phyloP scores from a whole-genome alignment of 805 yeast genomes.

The Yamadazyma scolyti region DNA sequence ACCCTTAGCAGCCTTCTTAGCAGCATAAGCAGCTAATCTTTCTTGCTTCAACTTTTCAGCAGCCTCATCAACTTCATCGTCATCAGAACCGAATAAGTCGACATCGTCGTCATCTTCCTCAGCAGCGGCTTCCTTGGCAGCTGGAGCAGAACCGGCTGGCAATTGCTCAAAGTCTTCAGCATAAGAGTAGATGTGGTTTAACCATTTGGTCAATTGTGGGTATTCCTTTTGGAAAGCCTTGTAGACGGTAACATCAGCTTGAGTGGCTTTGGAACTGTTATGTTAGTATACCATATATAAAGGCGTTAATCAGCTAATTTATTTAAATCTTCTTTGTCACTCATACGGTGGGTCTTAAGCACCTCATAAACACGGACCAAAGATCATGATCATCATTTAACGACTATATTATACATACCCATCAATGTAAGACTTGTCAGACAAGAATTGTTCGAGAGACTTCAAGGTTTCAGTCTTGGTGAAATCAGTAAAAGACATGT shows the following conservation, averaged over 20 bases:
- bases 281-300: conserved; percentile 19
- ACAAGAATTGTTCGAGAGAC: conserved; percentile 79
- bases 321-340: conserved; percentile 57
- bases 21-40: conserved; percentile 97
- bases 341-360: conserved; percentile 95
- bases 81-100: conserved; percentile 90
- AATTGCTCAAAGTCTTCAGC: conserved; percentile 76
- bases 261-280: conserved; percentile 78
- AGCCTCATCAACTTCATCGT: conserved; percentile 92
- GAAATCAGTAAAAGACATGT: conserved; percentile 77
- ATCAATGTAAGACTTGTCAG: conserved; percentile 90
- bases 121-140: conserved; percentile 54
- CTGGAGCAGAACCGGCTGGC: conserved; percentile 75
- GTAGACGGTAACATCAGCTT: conserved; percentile 93
- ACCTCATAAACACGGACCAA: conserved; percentile 98
- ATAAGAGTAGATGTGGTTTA: conserved; percentile 95
- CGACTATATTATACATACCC: conserved; percentile 65
- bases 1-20: conserved; percentile 95
- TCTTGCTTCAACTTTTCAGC: conserved; percentile 97
- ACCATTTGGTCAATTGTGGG: conserved; percentile 98
- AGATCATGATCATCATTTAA: conserved; percentile 61
- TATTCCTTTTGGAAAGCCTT: conserved; percentile 87
- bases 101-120: conserved; percentile 88
- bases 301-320: conserved; percentile 17
- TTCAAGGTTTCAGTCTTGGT: conserved; percentile 61